Base-by-base conservation (phyloP, 1,284 basidiomycete genomes). In the Abortiporus biennis region DNA sequence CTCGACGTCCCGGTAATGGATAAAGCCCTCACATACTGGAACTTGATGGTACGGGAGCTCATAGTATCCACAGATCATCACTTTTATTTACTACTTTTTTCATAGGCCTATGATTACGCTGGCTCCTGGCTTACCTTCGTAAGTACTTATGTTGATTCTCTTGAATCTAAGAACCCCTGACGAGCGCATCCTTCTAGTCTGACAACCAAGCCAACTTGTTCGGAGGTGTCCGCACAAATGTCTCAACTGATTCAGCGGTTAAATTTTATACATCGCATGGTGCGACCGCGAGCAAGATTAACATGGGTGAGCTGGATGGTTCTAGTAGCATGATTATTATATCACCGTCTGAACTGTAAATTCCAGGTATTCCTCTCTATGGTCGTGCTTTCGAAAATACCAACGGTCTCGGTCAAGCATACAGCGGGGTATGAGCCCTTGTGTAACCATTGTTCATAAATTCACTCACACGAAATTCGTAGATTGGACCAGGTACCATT, bases 181-280 rank as follows among this genome's bases (percentile, higher is more conserved):
- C 49, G n/a, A 34, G 17, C 27, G 36, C 36, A 20, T 38, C 38
- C 4, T 48, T 27, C 44, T 31, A 62, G 68, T 65, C 68, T 1
- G 89, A 89, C 40, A 84, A 95, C 59, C 89, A 93, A 62, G 88
- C 91, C 2, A 89, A 87, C 53, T 57, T 95, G 11, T 92, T 82
- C 56, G 81, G 78, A 34, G 79, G 79, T 4, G 62, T 63, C 1
- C 68, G 74, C 29, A 80, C 78, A 2, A 69, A 69, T 16, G 72
- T 85, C 42, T 84, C 71, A 52, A 88, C 89, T 12, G 85, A 93
- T 50, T 64, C 66, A 6, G 85, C 89, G 0, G 65, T 94, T 46
- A 66, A 72, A 36, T 77, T 71, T 61, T 95, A 87, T 61, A 51
- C 74, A 13, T 61, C 67, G 5, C 64, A 74, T 9, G 92, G 92